Conservation (phyloP, 2,329 filamentous ascomycete species). For the Claviceps sp. region DNA sequence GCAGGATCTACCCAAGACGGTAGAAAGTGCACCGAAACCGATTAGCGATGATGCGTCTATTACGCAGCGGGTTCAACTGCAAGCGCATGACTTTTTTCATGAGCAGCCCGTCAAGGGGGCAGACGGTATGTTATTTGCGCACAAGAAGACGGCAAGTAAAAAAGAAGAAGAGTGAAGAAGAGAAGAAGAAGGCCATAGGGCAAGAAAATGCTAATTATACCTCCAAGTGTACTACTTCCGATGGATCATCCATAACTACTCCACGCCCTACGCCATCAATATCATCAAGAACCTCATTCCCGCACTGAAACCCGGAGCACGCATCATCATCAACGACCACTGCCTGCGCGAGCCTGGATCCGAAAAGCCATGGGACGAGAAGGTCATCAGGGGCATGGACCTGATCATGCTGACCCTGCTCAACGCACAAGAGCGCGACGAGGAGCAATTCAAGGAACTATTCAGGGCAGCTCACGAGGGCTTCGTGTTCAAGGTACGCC, state of each 20-base stretch:
- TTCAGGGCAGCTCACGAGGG: slow-evolving; percentile 28
- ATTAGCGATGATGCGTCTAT: slow-evolving; percentile 25
- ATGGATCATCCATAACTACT: slow-evolving; percentile 49
- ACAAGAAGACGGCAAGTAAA: background rate
- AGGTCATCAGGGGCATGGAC: slow-evolving; percentile 35
- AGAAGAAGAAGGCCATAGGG: too few species aligned
- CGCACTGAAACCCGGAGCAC: slow-evolving; percentile 39
- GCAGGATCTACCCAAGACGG: slow-evolving; percentile 37
- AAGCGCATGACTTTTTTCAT: slow-evolving; percentile 43
- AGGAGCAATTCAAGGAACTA: slow-evolving; percentile 30
- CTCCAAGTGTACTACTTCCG: slow-evolving; percentile 40
- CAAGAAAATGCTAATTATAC: background rate
- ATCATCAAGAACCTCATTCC: slow-evolving; percentile 38
- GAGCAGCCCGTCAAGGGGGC: slow-evolving; percentile 39
- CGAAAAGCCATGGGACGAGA: slow-evolving; percentile 32
- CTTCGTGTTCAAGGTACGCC: slow-evolving; percentile 28
- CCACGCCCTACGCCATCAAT: slow-evolving; percentile 35
- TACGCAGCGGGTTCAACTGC: slow-evolving; percentile 26
- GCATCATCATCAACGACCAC: slow-evolving; percentile 32
- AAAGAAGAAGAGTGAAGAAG: background rate
- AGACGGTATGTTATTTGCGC: slow-evolving; percentile 27
- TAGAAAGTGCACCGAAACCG: slow-evolving; percentile 32
- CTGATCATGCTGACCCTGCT: slow-evolving; percentile 37
- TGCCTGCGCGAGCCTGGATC: slow-evolving; percentile 26
- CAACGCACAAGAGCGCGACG: slow-evolving; percentile 37